Conservation (phyloP, 148 eudicot genomes). For the Chenopodium formosanum region DNA sequence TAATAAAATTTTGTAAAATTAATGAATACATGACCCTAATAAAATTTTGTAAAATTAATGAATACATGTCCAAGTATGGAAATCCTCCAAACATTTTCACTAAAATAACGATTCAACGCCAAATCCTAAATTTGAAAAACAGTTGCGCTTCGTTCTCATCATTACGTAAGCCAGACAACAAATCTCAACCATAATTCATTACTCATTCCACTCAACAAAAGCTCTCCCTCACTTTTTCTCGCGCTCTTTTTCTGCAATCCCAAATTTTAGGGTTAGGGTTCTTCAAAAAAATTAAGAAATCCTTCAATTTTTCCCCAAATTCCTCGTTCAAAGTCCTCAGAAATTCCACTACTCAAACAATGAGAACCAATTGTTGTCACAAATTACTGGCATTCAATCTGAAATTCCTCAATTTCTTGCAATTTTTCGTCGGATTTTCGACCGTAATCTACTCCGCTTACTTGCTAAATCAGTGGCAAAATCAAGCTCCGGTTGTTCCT, state of each 20-base stretch:
- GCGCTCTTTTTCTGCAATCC: background rate
- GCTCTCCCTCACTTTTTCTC: background rate
- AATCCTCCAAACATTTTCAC: too few species aligned
- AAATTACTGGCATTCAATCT: constrained; percentile 51
- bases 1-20: too few species aligned
- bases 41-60: too few species aligned
- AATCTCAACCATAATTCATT: background rate
- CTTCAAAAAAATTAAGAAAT: background rate
- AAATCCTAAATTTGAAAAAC: background rate
- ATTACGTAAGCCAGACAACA: background rate
- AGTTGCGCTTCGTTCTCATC: background rate
- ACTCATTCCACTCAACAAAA: background rate
- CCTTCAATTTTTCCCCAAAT: constrained; percentile 3
- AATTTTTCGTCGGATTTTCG: constrained; percentile 52
- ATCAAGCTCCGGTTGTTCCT: constrained; percentile 25
- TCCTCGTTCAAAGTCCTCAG: background rate
- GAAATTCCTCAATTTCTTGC: constrained; percentile 64
- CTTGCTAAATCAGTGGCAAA: constrained; percentile 64
- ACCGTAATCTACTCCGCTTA: constrained; percentile 56
- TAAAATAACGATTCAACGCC: background rate
- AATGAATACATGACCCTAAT: too few species aligned
- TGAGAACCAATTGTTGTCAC: constrained; percentile 63
- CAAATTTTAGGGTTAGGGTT: constrained; percentile 28
- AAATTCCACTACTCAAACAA: constrained; percentile 11
- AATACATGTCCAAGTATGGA: too few species aligned